Percentiles rank a stretch among this genome's conserved stretches.
phyloP scores from a whole-genome alignment of 73 alveolate species.

The Stentor coeruleus region DNA sequence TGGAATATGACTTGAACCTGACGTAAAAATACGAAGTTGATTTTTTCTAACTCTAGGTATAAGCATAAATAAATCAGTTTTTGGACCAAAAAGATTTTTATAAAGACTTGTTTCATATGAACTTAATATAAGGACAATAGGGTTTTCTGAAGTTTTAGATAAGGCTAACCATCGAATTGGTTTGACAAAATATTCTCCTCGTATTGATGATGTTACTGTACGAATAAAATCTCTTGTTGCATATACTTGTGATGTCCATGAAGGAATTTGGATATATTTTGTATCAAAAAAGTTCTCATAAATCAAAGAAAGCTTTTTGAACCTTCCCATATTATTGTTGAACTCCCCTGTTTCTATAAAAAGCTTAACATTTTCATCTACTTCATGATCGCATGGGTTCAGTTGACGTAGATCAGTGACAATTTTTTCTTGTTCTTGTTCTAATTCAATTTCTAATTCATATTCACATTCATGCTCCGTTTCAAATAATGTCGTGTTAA shows the following conservation, averaged over 20 bases:
- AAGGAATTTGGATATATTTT: background rate
- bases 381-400: background rate
- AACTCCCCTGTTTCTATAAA: background rate
- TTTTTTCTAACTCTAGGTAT: background rate
- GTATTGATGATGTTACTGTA: background rate
- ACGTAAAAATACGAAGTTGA: background rate
- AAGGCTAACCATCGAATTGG: background rate
- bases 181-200: background rate
- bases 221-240: background rate
- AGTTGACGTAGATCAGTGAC: too few relatives aligned
- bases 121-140: background rate
- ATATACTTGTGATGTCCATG: background rate
- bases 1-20: background rate
- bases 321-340: too few relatives aligned
- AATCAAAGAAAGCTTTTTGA: background rate
- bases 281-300: background rate
- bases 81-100: too few relatives aligned
- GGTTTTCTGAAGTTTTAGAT: background rate
- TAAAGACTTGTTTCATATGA: background rate
- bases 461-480: background rate
- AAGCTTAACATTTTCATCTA: background rate
- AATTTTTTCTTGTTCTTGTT: background rate
- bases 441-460: background rate
- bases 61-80: too few relatives aligned
- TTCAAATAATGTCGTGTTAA: background rate